phyloP scores from a whole-genome alignment of 768 basidiomycete genomes.

The Russula compacta region DNA sequence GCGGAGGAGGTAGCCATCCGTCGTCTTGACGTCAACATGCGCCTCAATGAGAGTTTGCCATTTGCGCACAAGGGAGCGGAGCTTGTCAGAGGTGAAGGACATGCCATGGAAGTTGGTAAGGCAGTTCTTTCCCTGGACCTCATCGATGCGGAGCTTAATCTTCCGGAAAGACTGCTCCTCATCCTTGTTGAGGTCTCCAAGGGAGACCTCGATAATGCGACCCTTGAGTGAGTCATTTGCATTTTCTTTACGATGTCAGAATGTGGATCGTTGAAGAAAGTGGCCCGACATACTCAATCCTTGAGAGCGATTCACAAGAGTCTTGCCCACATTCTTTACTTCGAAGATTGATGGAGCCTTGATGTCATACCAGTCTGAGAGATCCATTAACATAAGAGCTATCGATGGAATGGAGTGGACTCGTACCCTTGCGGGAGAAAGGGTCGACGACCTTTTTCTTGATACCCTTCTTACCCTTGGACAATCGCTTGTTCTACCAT shows the following conservation, averaged over 20 bases:
- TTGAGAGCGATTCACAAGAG: constrained; percentile 94
- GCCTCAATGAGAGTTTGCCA: constrained; percentile 99
- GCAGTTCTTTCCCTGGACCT: constrained; percentile 97
- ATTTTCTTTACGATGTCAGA: constrained; percentile 49
- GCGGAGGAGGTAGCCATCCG: constrained; percentile 97
- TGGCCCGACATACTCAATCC: constrained; percentile 75
- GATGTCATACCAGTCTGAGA: constrained; percentile 97
- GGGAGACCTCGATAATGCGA: constrained; percentile 90
- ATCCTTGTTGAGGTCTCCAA: constrained; percentile 98
- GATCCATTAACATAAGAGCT: background rate
- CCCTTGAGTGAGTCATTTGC: constrained; percentile 98
- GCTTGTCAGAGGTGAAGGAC: constrained; percentile 99
- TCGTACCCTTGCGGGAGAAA: constrained; percentile 94
- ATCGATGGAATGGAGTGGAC: background rate
- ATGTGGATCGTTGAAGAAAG: constrained; percentile 3
- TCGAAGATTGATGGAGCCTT: constrained; percentile 99
- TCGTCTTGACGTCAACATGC: constrained; percentile 97
- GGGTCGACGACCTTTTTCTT: constrained; percentile 99
- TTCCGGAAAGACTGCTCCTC: constrained; percentile 99
- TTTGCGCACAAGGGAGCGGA: constrained; percentile 98
- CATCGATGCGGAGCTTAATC: constrained; percentile 96
- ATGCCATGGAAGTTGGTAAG: constrained; percentile 99
- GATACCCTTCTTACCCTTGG: constrained; percentile 97
- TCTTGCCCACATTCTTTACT: constrained; percentile 94
- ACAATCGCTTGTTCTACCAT: constrained; percentile 88